Evolutionary conservation across 306 rosid genomes (phyloP).

Genomic region (Acacia melanoxylon): DNA sequence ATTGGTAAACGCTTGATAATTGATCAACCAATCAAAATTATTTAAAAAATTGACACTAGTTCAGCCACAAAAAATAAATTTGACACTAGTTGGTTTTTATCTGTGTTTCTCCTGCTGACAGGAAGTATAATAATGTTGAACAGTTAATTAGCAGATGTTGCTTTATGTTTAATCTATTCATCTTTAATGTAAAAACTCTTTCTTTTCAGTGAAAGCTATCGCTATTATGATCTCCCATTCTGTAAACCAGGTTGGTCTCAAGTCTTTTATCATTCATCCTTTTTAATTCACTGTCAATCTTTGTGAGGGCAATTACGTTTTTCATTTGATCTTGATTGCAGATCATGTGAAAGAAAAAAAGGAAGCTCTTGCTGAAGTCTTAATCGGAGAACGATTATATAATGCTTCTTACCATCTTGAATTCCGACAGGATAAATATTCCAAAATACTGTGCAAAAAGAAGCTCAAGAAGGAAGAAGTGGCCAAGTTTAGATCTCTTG

Average conservation of each 20-base stretch:
- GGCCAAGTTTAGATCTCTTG: slow-evolving; percentile 61
- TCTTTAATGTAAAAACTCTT: neutral
- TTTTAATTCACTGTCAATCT: neutral
- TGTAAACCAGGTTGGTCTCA: slow-evolving; percentile 64
- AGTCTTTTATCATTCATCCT: neutral
- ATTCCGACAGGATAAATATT: slow-evolving; percentile 60
- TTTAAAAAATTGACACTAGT: neutral
- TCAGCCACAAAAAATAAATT: neutral
- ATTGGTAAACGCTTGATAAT: neutral
- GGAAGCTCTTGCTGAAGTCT: slow-evolving; percentile 89
- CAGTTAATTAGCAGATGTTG: neutral
- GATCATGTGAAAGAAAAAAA: slow-evolving; percentile 67
- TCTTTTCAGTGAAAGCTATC: slow-evolving; percentile 25
- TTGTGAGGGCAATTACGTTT: neutral
- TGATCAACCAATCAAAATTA: neutral
- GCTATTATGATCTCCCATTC: slow-evolving; percentile 82
- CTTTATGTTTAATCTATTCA: neutral
- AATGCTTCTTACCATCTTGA: slow-evolving; percentile 80
- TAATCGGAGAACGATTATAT: slow-evolving; percentile 88
- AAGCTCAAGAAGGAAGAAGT: slow-evolving; percentile 60
- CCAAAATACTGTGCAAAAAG: slow-evolving; percentile 51
- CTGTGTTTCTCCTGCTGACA: neutral
- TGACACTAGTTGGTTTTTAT: neutral
- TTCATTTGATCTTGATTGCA: slow-evolving; percentile 37
- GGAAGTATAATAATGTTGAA: neutral